These are phyloP conservation scores for Niveomyces coronatus DNA, from an alignment of 2,329 filamentous ascomycete genomes.

Conservation along the genomic window DNA sequence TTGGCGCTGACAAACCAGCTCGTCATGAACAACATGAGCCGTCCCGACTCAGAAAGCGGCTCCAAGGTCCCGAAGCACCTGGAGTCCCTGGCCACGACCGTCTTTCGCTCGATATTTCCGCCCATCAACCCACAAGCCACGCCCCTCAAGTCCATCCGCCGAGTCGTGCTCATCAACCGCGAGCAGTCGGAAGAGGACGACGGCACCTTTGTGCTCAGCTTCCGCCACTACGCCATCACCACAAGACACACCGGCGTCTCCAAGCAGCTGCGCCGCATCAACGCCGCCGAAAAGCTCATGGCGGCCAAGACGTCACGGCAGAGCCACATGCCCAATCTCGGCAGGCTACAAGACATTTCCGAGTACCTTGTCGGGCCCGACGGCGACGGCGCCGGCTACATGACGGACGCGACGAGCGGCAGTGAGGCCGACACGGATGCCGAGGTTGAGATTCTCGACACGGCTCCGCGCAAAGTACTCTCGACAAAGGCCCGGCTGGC, in stretches of 20 bases:
- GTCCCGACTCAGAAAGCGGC: constrained; percentile 47
- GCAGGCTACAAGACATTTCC: constrained; percentile 83
- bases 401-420: constrained; percentile 74
- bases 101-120: constrained; percentile 94
- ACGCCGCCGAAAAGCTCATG: constrained; percentile 73
- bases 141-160: constrained; percentile 81
- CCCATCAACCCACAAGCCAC: constrained; percentile 88
- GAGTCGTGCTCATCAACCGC: constrained; percentile 83
- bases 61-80: constrained; percentile 83
- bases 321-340: constrained; percentile 71
- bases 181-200: constrained; percentile 51
- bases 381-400: constrained; percentile 64
- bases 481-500: constrained; percentile 39
- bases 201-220: constrained; percentile 70
- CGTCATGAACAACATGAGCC: constrained; percentile 96
- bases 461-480: constrained; percentile 51
- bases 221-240: constrained; percentile 91
- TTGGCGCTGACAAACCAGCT: constrained; percentile 40
- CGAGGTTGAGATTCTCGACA: constrained; percentile 77
- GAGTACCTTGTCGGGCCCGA: constrained; percentile 88
- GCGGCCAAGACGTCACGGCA: constrained; percentile 51
- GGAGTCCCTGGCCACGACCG: constrained; percentile 81
- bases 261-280: constrained; percentile 70
- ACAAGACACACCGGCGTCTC: constrained; percentile 80
- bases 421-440: constrained; percentile 91